phyloP scores from a whole-genome alignment of 164 flowering plant genomes.

The Dillenia suffruticosa region DNA sequence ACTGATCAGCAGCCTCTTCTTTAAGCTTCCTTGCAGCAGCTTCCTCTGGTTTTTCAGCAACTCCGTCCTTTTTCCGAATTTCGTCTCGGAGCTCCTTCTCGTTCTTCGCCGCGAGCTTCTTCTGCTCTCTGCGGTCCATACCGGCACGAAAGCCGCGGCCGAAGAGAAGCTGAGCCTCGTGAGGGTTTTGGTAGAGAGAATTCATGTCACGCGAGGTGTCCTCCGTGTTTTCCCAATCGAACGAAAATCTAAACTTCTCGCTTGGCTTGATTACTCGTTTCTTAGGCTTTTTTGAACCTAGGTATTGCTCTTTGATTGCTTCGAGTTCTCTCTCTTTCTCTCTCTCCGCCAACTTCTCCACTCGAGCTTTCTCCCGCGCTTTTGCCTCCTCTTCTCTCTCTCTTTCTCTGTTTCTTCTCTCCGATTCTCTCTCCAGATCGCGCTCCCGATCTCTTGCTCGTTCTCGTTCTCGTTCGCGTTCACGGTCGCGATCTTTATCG shows the following conservation, averaged over 20 bases:
- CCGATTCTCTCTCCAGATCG: slow-evolving; percentile 37
- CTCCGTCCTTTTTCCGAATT: slow-evolving; percentile 69
- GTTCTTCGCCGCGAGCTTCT: slow-evolving; percentile 80
- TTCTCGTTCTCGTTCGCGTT: slow-evolving; percentile 23
- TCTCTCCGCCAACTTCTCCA: slow-evolving; percentile 47
- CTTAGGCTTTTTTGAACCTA: slow-evolving; percentile 89
- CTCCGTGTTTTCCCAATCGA: slow-evolving; percentile 96
- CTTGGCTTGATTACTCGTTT: slow-evolving; percentile 88
- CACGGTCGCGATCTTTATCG: slow-evolving; percentile 21
- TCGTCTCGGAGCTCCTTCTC: slow-evolving; percentile 76
- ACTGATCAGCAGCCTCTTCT: slow-evolving; percentile 66
- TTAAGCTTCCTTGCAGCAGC: slow-evolving; percentile 56
- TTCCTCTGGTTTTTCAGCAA: slow-evolving; percentile 77
- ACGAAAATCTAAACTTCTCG: slow-evolving; percentile 89
- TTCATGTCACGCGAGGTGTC: slow-evolving; percentile 93
- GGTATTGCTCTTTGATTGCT: slow-evolving; percentile 85
- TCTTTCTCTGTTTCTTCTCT: slow-evolving; percentile 46
- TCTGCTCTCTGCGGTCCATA: slow-evolving; percentile 91
- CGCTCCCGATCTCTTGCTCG: slow-evolving; percentile 31
- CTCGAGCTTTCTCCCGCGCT: slow-evolving; percentile 41
- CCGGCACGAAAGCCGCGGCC: slow-evolving; percentile 94
- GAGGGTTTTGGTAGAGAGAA: slow-evolving; percentile 80
- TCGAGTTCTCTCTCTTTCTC: slow-evolving; percentile 67
- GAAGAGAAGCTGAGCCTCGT: slow-evolving; percentile 82
- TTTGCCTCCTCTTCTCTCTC: slow-evolving; percentile 60